A percentile compares a stretch with the other conserved stretches of the same genome.
Evolutionary conservation across 768 basidiomycete genomes (phyloP).

Genomic region (Termitomyces sp.): DNA sequence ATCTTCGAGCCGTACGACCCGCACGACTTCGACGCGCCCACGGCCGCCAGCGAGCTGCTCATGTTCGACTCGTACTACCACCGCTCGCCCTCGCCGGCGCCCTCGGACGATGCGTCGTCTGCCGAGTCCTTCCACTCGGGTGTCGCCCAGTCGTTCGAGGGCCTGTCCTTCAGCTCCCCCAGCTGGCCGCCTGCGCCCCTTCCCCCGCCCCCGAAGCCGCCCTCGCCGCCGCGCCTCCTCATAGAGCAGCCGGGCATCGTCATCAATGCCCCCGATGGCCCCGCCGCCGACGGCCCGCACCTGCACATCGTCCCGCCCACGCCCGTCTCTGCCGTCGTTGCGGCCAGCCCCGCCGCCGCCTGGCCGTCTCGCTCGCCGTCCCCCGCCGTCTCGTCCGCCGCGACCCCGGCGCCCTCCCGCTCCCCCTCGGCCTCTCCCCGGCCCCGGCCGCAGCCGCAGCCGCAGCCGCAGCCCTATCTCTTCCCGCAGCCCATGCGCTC

Average conservation of each 20-base stretch:
- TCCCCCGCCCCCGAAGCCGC: slow-evolving; percentile 27
- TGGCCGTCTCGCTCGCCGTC: slow-evolving; percentile 14
- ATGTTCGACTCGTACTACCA: slow-evolving; percentile 63
- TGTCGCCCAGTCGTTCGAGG: slow-evolving; percentile 55
- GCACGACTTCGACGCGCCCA: slow-evolving; percentile 61
- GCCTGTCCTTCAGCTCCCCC: slow-evolving; percentile 62
- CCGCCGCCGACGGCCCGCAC: slow-evolving; percentile 48
- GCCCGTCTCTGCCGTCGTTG: slow-evolving; percentile 61
- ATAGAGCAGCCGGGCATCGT: slow-evolving; percentile 40
- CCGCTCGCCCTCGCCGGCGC: slow-evolving; percentile 59
- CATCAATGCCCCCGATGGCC: slow-evolving; percentile 60
- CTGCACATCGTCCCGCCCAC: slow-evolving; percentile 83
- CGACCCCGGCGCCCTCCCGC: slow-evolving; percentile 23
- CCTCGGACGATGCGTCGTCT: slow-evolving; percentile 41
- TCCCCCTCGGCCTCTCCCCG: slow-evolving; percentile 19
- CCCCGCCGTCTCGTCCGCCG: slow-evolving; percentile 9
- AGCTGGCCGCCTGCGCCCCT: slow-evolving; percentile 48
- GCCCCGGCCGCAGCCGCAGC: neutral
- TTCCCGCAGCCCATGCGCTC: slow-evolving; percentile 33
- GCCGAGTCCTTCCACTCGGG: slow-evolving; percentile 64
- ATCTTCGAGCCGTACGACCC: slow-evolving; percentile 55
- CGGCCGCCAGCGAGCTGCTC: slow-evolving; percentile 40
- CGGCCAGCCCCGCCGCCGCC: slow-evolving; percentile 18
- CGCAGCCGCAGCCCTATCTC: slow-evolving; percentile 19
- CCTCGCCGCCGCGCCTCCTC: slow-evolving; percentile 54